Evolutionary conservation across 192 early-diverging fungal species (phyloP), one percentile per base, ranked within the genome.

Genomic region (Linnemannia exigua): DNA sequence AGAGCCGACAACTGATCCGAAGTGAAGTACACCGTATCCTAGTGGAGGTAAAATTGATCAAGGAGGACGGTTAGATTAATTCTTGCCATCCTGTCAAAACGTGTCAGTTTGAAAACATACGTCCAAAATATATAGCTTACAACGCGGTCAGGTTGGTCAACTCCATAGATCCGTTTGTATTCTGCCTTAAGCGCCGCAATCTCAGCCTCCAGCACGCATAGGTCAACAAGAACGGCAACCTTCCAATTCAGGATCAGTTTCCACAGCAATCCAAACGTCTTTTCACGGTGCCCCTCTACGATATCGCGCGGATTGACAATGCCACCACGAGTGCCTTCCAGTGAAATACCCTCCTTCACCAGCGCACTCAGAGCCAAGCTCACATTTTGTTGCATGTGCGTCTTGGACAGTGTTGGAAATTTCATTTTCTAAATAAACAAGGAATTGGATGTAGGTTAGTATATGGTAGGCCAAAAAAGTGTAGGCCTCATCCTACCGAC

Each of bases 381-480:
- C 48, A 88, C 87, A 36, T 88, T 88, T 50, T 88, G 81, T 33
- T 84, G 82, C 87, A 84, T 82, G n/a, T 88, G 87, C 12, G 82
- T 31, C 51, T 84, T 83, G 20, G 87, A 83, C 5, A 84, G 78
- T 5, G 81, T 82, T 25, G 87, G 87, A 36, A 84, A 84, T 74
- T 84, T 82, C 79, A 88, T 82, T 74, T 85, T 82, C 80, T 88
- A 74, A 22, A 25, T 28, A 1, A 16, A 0, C 25, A 20, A 66
- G n/a, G 37, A 54, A 33, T n/a, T 7, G 11, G 19, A 15, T 50
- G 15, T 50, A 14, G 9, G 35, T 48, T 72, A 41, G 33, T 11
- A 7, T 22, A 1, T 38, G 68, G 33, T 3, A 14, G 58, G 7
- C 7, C 8, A 31, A 2, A 63, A 15, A 6, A 22, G 2, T 31